A percentile compares a stretch with the other conserved stretches of the same genome.
Conservation (phyloP, 192 early-diverging fungal genomes). For the Coemansia sp. region DNA sequence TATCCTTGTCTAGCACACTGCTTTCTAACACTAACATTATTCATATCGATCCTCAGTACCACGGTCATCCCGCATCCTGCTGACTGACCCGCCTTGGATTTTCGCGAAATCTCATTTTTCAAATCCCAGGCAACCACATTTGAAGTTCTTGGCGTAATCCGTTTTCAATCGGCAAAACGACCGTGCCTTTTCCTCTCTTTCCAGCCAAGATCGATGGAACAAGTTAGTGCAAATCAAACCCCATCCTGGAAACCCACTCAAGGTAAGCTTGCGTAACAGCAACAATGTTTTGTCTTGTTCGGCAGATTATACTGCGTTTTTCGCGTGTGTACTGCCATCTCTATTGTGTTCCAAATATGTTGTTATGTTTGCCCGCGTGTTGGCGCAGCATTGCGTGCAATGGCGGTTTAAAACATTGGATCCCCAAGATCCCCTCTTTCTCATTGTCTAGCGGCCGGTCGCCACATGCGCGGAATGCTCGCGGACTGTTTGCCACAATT, state of each 20-base stretch:
- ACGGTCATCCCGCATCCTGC: not conserved
- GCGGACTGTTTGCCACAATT: constrained; percentile 1
- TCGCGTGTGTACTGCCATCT: not conserved
- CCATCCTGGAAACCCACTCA: not conserved
- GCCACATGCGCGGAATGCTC: not conserved
- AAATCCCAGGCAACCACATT: not conserved
- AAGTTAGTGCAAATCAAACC: not conserved
- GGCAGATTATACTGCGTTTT: constrained; percentile 3
- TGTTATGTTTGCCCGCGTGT: not conserved
- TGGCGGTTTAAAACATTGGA: not conserved
- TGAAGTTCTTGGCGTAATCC: not conserved
- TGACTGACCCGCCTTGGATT: not conserved
- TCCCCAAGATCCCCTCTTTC: not conserved
- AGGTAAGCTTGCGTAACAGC: not conserved
- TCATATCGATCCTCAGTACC: not conserved
- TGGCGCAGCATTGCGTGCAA: not conserved
- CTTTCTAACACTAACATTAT: not conserved
- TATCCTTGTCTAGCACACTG: not conserved
- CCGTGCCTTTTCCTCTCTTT: not conserved
- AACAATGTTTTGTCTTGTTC: not conserved
- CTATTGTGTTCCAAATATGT: not conserved
- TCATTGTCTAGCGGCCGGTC: not conserved
- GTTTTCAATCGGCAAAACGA: not conserved
- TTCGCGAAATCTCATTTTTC: not conserved
- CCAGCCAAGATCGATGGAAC: constrained; percentile 4